These are phyloP conservation scores for Pulveroboletus sp. DNA, from an alignment of 768 basidiomycete species.

Conservation along the genomic window DNA sequence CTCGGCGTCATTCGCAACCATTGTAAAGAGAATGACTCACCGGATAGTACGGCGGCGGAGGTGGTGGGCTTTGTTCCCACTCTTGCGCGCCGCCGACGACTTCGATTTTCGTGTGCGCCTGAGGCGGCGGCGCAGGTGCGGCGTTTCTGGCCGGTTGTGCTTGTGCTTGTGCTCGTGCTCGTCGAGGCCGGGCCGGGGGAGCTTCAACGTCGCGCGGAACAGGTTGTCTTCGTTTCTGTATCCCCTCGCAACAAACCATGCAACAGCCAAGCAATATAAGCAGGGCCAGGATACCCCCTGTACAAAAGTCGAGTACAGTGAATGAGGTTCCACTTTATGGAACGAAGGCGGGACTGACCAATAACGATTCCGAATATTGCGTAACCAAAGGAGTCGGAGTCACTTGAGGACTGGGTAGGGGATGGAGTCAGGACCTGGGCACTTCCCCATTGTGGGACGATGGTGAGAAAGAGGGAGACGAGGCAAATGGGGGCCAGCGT, in stretches of 20 bases:
- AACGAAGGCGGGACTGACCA: neutral
- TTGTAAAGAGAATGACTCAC: neutral
- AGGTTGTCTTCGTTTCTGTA: neutral
- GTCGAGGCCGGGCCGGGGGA: neutral
- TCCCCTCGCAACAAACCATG: neutral
- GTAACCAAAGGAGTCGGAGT: neutral
- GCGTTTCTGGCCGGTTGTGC: no score
- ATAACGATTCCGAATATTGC: neutral
- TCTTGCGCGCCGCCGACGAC: neutral
- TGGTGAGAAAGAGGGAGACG: neutral
- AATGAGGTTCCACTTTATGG: neutral
- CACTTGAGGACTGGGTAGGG: neutral
- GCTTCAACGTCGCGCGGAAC: neutral
- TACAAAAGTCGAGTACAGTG: neutral
- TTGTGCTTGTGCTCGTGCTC: neutral
- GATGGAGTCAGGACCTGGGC: neutral
- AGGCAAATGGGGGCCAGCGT: no score
- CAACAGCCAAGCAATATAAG: neutral
- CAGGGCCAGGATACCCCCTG: no score
- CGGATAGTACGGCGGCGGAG: slow-evolving; percentile 3
- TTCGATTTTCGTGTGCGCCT: neutral
- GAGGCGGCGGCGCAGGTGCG: neutral
- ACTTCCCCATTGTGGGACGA: neutral
- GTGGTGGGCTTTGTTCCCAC: slow-evolving; percentile 1
- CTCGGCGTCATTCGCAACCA: no score